phyloP scores from a whole-genome alignment of 352 stramenopile species.

The Globisporangium polare region DNA sequence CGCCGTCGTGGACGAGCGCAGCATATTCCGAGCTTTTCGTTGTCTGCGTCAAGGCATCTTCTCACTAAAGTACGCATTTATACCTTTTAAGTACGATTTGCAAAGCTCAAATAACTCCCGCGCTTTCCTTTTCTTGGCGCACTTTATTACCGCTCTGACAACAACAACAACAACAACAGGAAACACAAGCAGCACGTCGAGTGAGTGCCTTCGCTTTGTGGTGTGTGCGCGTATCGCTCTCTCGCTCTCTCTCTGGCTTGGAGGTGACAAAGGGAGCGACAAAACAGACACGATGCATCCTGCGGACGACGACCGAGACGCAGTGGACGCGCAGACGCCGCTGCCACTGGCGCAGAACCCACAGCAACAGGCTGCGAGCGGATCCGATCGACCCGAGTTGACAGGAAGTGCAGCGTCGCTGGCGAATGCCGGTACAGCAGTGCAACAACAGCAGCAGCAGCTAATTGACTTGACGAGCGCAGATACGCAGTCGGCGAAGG shows the following conservation, averaged over 20 bases:
- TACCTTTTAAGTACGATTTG: background rate
- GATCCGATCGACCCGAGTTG: background rate
- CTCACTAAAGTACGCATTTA: background rate
- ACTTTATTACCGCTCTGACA: background rate
- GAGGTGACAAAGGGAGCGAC: background rate
- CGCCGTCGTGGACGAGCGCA: conserved; percentile 8
- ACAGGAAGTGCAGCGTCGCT: background rate
- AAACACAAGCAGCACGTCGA: background rate
- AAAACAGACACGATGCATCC: conserved; percentile 3
- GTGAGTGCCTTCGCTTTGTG: background rate
- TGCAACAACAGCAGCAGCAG: background rate
- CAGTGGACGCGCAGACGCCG: background rate
- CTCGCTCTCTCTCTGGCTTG: background rate
- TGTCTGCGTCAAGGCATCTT: background rate
- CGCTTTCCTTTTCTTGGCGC: background rate
- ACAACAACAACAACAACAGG: background rate
- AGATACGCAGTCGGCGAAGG: background rate
- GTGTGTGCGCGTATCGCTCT: background rate
- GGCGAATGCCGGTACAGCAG: background rate
- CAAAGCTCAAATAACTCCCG: background rate
- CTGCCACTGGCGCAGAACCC: background rate
- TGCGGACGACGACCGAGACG: conserved; percentile 5
- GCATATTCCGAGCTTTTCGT: background rate
- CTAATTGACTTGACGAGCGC: background rate
- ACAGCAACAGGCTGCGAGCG: background rate